Conservation (phyloP, 2,329 filamentous ascomycete genomes). For the Fusarium chuoi region DNA sequence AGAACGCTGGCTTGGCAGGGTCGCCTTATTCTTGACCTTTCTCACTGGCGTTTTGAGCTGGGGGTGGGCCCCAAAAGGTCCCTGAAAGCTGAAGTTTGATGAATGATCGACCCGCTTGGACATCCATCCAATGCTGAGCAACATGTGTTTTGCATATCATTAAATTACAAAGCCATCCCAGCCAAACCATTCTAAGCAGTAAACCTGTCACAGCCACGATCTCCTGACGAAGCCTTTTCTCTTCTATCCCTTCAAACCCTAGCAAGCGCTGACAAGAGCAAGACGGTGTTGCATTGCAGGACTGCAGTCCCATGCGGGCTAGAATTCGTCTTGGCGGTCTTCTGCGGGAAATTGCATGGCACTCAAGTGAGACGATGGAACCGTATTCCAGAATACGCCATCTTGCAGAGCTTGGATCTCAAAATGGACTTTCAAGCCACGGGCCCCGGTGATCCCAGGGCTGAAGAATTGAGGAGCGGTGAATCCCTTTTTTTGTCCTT, state of each 20-base stretch:
- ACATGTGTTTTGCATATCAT: conserved; percentile 11
- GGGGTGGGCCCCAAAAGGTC: conserved; percentile 12
- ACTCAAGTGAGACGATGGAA: conserved; percentile 15
- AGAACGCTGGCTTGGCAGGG: conserved; percentile 34
- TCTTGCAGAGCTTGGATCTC: conserved; percentile 15
- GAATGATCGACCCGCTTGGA: conserved; percentile 25
- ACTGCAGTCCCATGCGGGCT: neutral
- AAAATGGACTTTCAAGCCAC: conserved; percentile 8
- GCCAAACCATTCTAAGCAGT: neutral
- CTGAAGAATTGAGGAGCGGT: conserved; percentile 16
- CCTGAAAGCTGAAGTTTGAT: neutral
- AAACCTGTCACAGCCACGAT: neutral
- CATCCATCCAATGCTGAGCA: neutral
- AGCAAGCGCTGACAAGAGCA: conserved; percentile 1
- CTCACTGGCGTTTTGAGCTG: conserved; percentile 10
- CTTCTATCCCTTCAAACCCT: neutral
- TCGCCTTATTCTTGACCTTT: conserved; percentile 1
- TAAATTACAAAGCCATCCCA: neutral
- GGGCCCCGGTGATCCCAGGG: conserved; percentile 3
- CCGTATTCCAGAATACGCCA: conserved; percentile 29
- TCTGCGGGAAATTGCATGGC: conserved; percentile 17
- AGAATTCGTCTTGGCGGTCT: neutral
- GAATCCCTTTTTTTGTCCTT: neutral
- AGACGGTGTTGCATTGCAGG: conserved; percentile 14
- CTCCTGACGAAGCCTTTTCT: neutral